These are phyloP conservation scores for Penicillium sp. DNA, from an alignment of 2,329 filamentous ascomycete genomes.

Conservation along the genomic window DNA sequence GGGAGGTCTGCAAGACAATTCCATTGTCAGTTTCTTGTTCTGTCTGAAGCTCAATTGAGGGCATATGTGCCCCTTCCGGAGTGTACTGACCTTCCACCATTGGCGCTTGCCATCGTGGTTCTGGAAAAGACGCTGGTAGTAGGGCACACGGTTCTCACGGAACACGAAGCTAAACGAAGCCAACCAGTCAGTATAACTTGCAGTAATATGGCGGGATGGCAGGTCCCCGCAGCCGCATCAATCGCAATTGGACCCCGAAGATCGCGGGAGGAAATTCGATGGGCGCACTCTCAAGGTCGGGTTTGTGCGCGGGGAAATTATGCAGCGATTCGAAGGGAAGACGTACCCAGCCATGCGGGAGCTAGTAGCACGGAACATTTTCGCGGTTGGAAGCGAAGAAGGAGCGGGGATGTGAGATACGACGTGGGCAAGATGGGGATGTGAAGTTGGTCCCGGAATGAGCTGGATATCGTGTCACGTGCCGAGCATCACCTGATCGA, in stretches of 20 bases:
- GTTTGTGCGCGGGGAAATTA: conserved; percentile 6
- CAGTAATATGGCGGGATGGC: background rate
- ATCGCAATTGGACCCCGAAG: conserved; percentile 14
- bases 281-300: conserved; percentile 16
- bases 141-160: conserved; percentile 66
- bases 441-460: conserved; percentile 25
- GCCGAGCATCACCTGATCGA: conserved; percentile 29
- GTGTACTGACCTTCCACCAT: conserved; percentile 64
- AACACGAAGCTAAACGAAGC: conserved; percentile 48
- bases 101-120: conserved; percentile 63
- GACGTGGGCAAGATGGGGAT: conserved; percentile 30
- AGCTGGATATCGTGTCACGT: conserved; percentile 19
- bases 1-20: conserved; percentile 46
- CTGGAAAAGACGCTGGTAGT: conserved; percentile 67
- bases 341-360: conserved; percentile 46
- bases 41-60: background rate
- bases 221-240: background rate
- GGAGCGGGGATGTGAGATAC: conserved; percentile 24
- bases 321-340: conserved; percentile 3
- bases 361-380: conserved; percentile 42
- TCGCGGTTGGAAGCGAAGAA: conserved; percentile 31
- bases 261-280: conserved; percentile 16
- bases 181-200: conserved; percentile 19
- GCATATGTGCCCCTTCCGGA: conserved; percentile 2
- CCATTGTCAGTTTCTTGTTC: conserved; percentile 14